Percentiles rank a stretch among this genome's conserved stretches.
phyloP scores from a whole-genome alignment of 2,329 filamentous ascomycete species.

The Penicillium aurantiogriseum region DNA sequence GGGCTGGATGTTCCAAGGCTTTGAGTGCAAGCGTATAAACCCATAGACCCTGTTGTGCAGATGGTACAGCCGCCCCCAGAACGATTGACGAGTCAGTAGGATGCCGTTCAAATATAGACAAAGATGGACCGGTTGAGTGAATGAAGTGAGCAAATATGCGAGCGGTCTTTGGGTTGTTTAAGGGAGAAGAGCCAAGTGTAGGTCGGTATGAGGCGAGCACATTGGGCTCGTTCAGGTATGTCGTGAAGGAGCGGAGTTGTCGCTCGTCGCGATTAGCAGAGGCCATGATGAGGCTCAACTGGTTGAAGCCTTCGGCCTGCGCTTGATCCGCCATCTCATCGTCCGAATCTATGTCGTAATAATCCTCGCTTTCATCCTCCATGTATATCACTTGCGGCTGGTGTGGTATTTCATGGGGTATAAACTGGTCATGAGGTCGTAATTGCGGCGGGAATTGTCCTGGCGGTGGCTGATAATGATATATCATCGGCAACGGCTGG shows the following conservation, averaged over 20 bases:
- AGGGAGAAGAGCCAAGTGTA: slow-evolving; percentile 64
- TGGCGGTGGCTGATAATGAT: slow-evolving; percentile 14
- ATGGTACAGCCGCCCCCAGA: slow-evolving; percentile 62
- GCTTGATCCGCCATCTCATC: slow-evolving; percentile 53
- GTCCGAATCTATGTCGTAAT: slow-evolving; percentile 61
- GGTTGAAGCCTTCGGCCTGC: slow-evolving; percentile 35
- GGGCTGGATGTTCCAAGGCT: slow-evolving; percentile 77
- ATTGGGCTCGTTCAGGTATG: slow-evolving; percentile 48
- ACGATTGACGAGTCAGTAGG: slow-evolving; percentile 69
- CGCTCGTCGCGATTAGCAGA: slow-evolving; percentile 48
- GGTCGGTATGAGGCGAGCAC: slow-evolving; percentile 65
- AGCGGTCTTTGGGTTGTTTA: slow-evolving; percentile 76
- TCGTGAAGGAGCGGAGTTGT: slow-evolving; percentile 50
- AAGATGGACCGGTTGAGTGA: slow-evolving; percentile 77
- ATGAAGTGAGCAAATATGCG: slow-evolving; percentile 90
- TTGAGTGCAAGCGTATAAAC: slow-evolving; percentile 79
- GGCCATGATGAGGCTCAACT: slow-evolving; percentile 45
- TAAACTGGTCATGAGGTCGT: slow-evolving; percentile 9
- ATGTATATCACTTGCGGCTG: slow-evolving; percentile 38
- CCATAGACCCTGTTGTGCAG: slow-evolving; percentile 59
- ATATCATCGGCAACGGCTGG: slow-evolving; percentile 3
- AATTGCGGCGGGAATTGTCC: slow-evolving; percentile 5
- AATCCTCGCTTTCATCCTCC: slow-evolving; percentile 59
- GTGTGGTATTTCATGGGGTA: slow-evolving; percentile 12
- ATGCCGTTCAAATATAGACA: slow-evolving; percentile 85